Conservation (phyloP, 495 filamentous ascomycete genomes). For the Trypethelium eluteriae region DNA sequence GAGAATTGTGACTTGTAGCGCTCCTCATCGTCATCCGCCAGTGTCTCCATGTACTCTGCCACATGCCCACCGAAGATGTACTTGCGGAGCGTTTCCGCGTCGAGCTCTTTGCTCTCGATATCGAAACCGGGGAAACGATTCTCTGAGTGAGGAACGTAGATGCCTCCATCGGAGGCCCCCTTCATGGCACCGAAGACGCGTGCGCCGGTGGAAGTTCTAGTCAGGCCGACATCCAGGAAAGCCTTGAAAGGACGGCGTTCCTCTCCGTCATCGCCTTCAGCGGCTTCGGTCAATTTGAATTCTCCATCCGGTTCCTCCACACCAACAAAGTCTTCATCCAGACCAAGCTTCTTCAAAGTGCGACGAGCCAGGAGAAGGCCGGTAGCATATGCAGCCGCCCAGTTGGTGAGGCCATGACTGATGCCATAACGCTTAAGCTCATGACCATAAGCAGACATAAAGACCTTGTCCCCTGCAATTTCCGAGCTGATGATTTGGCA, state of each 20-base stretch:
- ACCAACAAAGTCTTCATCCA: constrained; percentile 83
- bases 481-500: constrained; percentile 95
- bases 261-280: constrained; percentile 73
- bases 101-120: constrained; percentile 91
- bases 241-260: constrained; percentile 95
- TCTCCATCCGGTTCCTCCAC: constrained; percentile 94
- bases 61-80: constrained; percentile 99
- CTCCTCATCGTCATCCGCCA: constrained; percentile 99
- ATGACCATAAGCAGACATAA: constrained; percentile 87
- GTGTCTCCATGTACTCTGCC: constrained; percentile 99
- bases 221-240: constrained; percentile 94
- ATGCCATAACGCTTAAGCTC: constrained; percentile 96
- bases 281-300: constrained; percentile 84
- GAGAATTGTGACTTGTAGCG: constrained; percentile 97
- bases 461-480: constrained; percentile 95
- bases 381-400: constrained; percentile 93
- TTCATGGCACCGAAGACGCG: constrained; percentile 99
- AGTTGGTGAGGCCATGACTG: constrained; percentile 98
- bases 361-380: constrained; percentile 95
- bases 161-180: constrained; percentile 96
- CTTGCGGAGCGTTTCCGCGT: constrained; percentile 91
- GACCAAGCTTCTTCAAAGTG: constrained; percentile 88
- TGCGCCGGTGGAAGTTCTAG: constrained; percentile 93
- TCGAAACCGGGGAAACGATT: constrained; percentile 99
- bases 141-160: constrained; percentile 95